A percentile compares a stretch with the other conserved stretches of the same genome.
Conservation (phyloP, 1,284 basidiomycete genomes). For the Trichosporon sp. region DNA sequence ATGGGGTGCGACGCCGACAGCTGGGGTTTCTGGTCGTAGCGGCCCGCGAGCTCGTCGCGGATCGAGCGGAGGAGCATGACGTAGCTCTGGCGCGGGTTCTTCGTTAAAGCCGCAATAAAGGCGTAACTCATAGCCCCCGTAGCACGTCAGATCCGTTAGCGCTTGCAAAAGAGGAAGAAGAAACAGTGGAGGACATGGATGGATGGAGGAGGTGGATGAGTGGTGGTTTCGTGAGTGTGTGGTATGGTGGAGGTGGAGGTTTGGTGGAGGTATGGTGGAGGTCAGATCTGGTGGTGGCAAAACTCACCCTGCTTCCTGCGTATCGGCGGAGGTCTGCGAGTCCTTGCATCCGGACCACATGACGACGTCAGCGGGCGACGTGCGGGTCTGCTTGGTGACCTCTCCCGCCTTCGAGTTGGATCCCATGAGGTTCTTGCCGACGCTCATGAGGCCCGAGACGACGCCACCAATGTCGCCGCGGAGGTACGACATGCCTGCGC, state of each 20-base stretch:
- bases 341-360: constrained; percentile 87
- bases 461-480: constrained; percentile 73
- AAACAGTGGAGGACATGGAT: neutral
- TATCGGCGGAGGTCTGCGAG: constrained; percentile 89
- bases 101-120: constrained; percentile 67
- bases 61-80: constrained; percentile 74
- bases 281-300: neutral
- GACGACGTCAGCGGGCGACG: constrained; percentile 71
- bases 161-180: neutral
- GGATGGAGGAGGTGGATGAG: neutral
- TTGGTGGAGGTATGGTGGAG: neutral
- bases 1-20: constrained; percentile 55
- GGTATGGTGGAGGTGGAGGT: neutral
- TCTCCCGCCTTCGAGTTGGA: constrained; percentile 26
- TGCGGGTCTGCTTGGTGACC: constrained; percentile 66
- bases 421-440: constrained; percentile 33
- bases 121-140: constrained; percentile 75
- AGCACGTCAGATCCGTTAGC: neutral
- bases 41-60: constrained; percentile 61
- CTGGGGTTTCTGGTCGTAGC: constrained; percentile 84
- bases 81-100: constrained; percentile 75
- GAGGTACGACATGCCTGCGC: constrained; percentile 42
- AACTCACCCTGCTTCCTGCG: constrained; percentile 73
- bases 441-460: constrained; percentile 55
- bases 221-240: too few relatives aligned